Evolutionary conservation across 768 basidiomycete species (phyloP).

Genomic region (Paxillus rubicundulus): DNA sequence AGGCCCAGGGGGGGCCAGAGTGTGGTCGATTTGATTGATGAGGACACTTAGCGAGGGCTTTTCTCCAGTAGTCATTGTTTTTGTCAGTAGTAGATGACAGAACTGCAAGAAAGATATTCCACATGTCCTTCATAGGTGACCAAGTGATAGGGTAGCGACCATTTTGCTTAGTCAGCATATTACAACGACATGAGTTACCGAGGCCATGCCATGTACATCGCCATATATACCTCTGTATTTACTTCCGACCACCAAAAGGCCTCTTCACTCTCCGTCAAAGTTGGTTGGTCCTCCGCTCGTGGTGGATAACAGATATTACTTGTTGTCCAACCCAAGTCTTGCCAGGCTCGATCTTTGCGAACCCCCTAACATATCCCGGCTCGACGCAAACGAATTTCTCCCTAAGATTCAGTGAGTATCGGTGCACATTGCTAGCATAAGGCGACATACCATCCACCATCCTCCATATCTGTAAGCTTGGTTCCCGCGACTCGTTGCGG

Average conservation of each 20-base stretch:
- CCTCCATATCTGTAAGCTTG: slow-evolving; percentile 88
- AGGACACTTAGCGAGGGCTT: slow-evolving; percentile 39
- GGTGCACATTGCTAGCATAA: neutral
- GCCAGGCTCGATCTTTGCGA: slow-evolving; percentile 58
- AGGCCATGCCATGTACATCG: neutral
- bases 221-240: too few species aligned
- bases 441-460: slow-evolving; percentile 70
- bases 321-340: slow-evolving; percentile 79
- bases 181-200: too few species aligned
- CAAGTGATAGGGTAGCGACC: too few species aligned
- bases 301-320: slow-evolving; percentile 48
- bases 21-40: slow-evolving; percentile 63
- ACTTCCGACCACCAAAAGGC: slow-evolving; percentile 44
- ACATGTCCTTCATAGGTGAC: too few species aligned
- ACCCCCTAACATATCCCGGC: slow-evolving; percentile 81
- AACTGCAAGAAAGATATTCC: too few species aligned
- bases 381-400: slow-evolving; percentile 87
- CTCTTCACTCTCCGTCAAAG: slow-evolving; percentile 43
- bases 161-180: slow-evolving; percentile 50
- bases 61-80: slow-evolving; percentile 12
- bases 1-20: slow-evolving; percentile 51
- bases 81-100: slow-evolving; percentile 78
- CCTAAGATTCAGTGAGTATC: slow-evolving; percentile 41
- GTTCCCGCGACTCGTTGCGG: slow-evolving; percentile 67
- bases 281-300: slow-evolving; percentile 27